phyloP scores from a whole-genome alignment of 169 alveolate genomes.

The Eimeria sp. region DNA sequence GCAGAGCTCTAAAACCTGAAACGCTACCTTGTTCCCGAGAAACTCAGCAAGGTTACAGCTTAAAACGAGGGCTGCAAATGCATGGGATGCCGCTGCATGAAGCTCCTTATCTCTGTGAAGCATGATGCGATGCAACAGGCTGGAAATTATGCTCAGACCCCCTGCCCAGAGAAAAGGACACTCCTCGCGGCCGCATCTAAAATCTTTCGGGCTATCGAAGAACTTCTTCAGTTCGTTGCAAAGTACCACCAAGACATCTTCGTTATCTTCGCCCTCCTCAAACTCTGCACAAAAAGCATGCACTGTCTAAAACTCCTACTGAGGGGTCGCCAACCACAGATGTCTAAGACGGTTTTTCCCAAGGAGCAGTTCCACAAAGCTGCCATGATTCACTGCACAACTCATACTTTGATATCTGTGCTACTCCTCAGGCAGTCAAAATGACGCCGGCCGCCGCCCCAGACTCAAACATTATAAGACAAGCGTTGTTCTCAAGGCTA shows the following conservation, averaged over 20 bases:
- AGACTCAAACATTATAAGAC: neutral
- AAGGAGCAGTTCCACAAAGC: neutral
- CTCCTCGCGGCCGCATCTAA: neutral
- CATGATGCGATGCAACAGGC: conserved; percentile 69
- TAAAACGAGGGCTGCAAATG: conserved; percentile 42
- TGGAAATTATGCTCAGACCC: conserved; percentile 29
- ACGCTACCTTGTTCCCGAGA: conserved; percentile 14
- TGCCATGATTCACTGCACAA: neutral
- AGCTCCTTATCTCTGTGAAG: conserved; percentile 62
- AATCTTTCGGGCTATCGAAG: neutral
- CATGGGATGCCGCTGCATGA: conserved; percentile 18
- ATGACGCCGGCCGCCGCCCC: neutral
- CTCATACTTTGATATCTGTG: neutral
- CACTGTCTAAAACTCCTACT: neutral
- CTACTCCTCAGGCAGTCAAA: neutral
- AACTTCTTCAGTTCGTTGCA: conserved; percentile 39
- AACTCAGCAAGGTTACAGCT: conserved; percentile 11
- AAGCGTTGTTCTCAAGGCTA: neutral
- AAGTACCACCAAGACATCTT: conserved; percentile 45
- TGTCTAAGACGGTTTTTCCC: neutral
- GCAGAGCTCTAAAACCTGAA: conserved; percentile 40
- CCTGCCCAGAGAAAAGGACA: conserved; percentile 5
- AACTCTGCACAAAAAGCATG: conserved; percentile 35
- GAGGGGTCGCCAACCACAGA: neutral
- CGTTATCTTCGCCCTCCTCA: conserved; percentile 64